Evolutionary conservation across 176 grass and related monocot species (phyloP).

Genomic region (Lolium multiflorum): DNA sequence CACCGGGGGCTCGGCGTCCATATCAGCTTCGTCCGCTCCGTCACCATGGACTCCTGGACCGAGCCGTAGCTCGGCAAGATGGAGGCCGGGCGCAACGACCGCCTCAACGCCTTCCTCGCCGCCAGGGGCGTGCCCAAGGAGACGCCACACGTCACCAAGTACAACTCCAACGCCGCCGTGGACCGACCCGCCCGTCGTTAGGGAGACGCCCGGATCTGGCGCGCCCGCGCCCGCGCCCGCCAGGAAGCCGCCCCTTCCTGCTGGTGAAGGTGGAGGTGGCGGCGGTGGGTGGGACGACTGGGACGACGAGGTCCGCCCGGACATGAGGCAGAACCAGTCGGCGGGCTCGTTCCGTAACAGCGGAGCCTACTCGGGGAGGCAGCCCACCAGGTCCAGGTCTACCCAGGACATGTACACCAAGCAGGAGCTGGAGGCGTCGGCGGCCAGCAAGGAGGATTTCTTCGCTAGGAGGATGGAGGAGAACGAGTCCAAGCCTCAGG

Average conservation of each 20-base stretch:
- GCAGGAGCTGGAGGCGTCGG: slow-evolving; percentile 73
- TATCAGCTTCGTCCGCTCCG: slow-evolving; percentile 98
- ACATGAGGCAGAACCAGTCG: slow-evolving; percentile 90
- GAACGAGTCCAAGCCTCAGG: slow-evolving; percentile 82
- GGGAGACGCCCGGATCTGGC: slow-evolving; percentile 75
- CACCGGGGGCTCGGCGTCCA: slow-evolving; percentile 99
- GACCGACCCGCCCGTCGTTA: slow-evolving; percentile 83
- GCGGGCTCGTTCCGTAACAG: slow-evolving; percentile 53
- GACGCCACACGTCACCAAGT: slow-evolving; percentile 85
- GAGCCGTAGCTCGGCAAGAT: slow-evolving; percentile 98
- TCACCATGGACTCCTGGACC: slow-evolving; percentile 99
- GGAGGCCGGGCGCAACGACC: slow-evolving; percentile 90
- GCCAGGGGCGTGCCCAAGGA: slow-evolving; percentile 77
- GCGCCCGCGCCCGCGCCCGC: slow-evolving; percentile 32
- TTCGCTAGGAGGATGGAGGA: slow-evolving; percentile 87
- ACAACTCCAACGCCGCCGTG: slow-evolving; percentile 94
- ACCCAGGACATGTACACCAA: slow-evolving; percentile 81
- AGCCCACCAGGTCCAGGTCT: slow-evolving; percentile 84
- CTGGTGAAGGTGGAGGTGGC: slow-evolving; percentile 4
- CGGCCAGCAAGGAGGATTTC: slow-evolving; percentile 77
- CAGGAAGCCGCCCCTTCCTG: slow-evolving; percentile 64
- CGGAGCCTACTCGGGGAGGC: slow-evolving; percentile 48
- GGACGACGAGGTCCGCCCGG: slow-evolving; percentile 75
- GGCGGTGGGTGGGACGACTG: slow-evolving; percentile 84
- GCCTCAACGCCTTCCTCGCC: slow-evolving; percentile 85